These are phyloP conservation scores for Ceratocystis cacaofunesta DNA, from an alignment of 2,329 filamentous ascomycete genomes.

Conservation along the genomic window DNA sequence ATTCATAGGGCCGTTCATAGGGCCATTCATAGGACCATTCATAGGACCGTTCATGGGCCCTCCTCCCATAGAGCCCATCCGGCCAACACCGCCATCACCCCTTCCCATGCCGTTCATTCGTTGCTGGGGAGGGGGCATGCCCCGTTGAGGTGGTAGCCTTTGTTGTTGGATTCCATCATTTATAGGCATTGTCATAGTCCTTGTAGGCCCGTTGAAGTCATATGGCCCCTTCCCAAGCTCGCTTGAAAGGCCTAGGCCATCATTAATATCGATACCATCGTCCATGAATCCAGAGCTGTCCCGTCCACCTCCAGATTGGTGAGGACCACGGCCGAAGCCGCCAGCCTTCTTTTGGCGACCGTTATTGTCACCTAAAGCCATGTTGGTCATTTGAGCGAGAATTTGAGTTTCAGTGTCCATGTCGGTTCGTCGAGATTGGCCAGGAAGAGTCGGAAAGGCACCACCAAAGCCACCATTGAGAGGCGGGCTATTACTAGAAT, in stretches of 20 bases:
- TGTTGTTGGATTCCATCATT: conserved; percentile 29
- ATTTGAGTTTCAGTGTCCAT: conserved; percentile 15
- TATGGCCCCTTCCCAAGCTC: conserved; percentile 20
- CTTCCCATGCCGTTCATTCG: conserved; percentile 34
- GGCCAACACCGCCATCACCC: conserved; percentile 24
- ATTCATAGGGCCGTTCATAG: background rate
- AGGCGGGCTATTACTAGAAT: conserved; percentile 1
- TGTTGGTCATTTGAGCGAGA: conserved; percentile 14
- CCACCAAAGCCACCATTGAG: conserved; percentile 10
- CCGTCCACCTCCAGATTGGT: background rate
- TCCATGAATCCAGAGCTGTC: conserved; percentile 21
- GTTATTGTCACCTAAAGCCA: conserved; percentile 8
- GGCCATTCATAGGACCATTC: background rate
- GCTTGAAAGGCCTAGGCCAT: conserved; percentile 24
- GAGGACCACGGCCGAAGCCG: conserved; percentile 9
- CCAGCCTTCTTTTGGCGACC: conserved; percentile 7
- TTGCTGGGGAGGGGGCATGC: conserved; percentile 22
- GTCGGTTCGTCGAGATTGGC: conserved; percentile 12
- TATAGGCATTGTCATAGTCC: conserved; percentile 48
- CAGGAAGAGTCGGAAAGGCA: conserved; percentile 13
- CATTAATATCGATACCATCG: conserved; percentile 24
- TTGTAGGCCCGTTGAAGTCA: conserved; percentile 36
- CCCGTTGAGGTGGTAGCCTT: conserved; percentile 21
- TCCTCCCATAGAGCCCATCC: conserved; percentile 27
- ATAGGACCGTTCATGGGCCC: conserved; percentile 19